Base-by-base conservation (phyloP, 2,329 filamentous ascomycete species). In the Fusarium sp. region DNA sequence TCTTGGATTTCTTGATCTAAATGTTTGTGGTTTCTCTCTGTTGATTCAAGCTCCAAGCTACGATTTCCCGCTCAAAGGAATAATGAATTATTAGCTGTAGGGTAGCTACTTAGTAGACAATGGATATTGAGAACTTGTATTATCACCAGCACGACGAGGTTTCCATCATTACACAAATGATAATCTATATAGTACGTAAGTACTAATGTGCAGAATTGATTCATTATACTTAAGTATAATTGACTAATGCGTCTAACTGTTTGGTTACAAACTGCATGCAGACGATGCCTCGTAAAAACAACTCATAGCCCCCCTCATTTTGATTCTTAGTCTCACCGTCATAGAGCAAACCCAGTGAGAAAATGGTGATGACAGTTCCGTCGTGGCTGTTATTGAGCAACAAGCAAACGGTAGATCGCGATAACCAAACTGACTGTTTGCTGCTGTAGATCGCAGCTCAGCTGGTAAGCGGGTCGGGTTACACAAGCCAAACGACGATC, bases 291-390 rank as follows among this genome's bases (percentile, higher is more conserved):
- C 5, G 29, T 33, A 5, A 14, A 33, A 12, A 33, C 5, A 33
- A 33, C 31, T 15, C 31, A 33, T 7, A 15, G 14, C 31, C 31
- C 14, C 31, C 7, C 14, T 33, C 14, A 33, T 45, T 27, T 15
- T 4, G 12, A 27, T 46, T 3, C 10, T 15, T 5, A 46, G 18
- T 46, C 19, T 3, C 10, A 1, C 7, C 6, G 14, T 46, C 25
- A 10, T 46, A 10, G 14, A 16, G 4, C 7, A 49, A 10, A 18
- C 15, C 0, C 3, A 5, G 18, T 31, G 27, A 31, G 7, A 31
- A 2, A 14, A 14, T 4, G 0, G n/a, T 10, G 48, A 10, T 51
- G 8, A 15, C 1, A 15, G 1, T 35, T 19, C n/a, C 0, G 0
- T 2, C 3, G 5, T 16, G 23, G 33, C 23, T 52, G 5, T 11